Evolutionary conservation across 345 rosid species (phyloP).

Genomic region (Populus tremula): DNA sequence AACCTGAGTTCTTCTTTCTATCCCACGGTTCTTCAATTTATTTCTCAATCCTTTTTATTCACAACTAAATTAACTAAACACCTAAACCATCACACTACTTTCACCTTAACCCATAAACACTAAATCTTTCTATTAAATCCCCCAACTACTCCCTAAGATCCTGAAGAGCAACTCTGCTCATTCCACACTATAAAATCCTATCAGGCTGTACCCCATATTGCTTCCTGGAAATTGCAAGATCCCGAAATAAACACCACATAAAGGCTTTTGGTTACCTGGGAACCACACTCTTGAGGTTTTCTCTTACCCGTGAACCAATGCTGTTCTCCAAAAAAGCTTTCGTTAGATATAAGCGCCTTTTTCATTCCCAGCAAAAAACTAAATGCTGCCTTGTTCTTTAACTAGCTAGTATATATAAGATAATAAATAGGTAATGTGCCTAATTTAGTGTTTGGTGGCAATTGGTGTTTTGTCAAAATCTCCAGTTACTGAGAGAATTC

Average conservation of each 20-base stretch:
- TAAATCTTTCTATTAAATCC: no score
- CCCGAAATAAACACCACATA: neutral
- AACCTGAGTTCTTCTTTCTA: no score
- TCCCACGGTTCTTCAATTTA: no score
- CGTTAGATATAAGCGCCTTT: neutral
- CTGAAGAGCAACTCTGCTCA: no score
- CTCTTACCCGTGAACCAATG: neutral
- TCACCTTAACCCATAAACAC: no score
- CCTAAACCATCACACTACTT: no score
- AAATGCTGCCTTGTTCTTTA: neutral
- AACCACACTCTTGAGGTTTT: neutral
- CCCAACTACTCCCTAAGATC: no score
- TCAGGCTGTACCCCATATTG: neutral
- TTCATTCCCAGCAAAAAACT: neutral
- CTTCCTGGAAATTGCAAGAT: neutral
- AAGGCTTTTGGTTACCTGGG: neutral
- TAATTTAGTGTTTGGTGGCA: neutral
- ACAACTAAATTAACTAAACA: no score
- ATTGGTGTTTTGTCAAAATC: no score
- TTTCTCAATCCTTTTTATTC: no score
- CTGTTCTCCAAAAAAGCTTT: neutral
- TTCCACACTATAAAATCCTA: no score
- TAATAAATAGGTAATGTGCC: neutral
- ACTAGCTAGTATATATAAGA: neutral
- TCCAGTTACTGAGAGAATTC: neutral